Percentiles rank a stretch among this genome's conserved stretches.
phyloP scores from a whole-genome alignment of 495 filamentous ascomycete species.

The Aspergillus sclerotioniger region DNA sequence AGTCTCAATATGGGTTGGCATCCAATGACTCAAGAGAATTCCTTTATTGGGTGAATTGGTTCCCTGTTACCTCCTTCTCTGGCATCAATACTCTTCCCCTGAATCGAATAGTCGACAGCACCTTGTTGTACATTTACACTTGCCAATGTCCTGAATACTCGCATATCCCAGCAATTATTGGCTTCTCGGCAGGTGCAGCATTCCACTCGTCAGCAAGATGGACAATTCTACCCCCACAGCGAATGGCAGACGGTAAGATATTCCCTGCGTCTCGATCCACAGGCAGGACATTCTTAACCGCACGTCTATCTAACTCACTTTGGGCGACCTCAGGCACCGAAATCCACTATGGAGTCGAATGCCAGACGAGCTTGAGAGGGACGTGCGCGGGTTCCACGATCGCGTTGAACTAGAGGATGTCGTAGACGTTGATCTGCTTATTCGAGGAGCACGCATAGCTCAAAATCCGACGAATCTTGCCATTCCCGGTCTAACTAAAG shows the following conservation, averaged over 20 bases:
- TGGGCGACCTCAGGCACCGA: neutral
- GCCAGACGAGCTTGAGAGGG: conserved; percentile 13
- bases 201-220: neutral
- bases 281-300: neutral
- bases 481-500: neutral
- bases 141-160: neutral
- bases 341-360: conserved; percentile 11
- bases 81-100: neutral
- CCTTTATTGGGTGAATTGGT: neutral
- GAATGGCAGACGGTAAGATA: neutral
- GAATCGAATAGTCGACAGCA: neutral
- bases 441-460: conserved; percentile 19
- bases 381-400: conserved; percentile 13
- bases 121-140: neutral
- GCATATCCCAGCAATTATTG: neutral
- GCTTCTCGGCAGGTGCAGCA: neutral
- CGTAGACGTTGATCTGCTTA: conserved; percentile 13
- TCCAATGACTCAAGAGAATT: neutral
- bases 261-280: neutral
- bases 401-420: conserved; percentile 3
- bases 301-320: neutral
- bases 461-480: neutral
- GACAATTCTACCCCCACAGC: neutral
- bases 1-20: neutral
- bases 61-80: neutral